A percentile compares a stretch with the other conserved stretches of the same genome.
Conservation (phyloP, 2,329 filamentous ascomycete genomes). For the Pseudogymnoascus sp. region DNA sequence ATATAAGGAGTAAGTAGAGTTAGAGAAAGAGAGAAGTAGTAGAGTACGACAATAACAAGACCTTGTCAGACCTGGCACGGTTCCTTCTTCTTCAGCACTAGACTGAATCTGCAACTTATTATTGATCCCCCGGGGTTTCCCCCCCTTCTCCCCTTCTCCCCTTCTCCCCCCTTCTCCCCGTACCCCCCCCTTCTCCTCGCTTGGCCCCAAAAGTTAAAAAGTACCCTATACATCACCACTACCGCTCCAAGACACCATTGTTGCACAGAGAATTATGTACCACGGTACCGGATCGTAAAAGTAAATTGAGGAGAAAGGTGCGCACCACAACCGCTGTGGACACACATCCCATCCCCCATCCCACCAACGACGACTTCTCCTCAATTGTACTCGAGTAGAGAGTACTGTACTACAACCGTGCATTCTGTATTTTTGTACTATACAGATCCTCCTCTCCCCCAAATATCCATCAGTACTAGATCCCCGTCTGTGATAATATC, state of each 20-base stretch:
- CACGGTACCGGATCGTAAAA: constrained; percentile 1
- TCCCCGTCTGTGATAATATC: neutral
- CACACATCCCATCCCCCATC: neutral
- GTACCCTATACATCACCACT: neutral
- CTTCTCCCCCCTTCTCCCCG: neutral
- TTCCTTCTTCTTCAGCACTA: constrained; percentile 3
- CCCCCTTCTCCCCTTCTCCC: neutral
- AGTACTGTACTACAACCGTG: neutral
- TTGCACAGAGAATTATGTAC: neutral
- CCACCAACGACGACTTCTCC: neutral
- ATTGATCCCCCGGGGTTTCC: neutral
- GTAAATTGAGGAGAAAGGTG: constrained; percentile 1
- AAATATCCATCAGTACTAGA: neutral
- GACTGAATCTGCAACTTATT: neutral
- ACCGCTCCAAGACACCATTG: neutral
- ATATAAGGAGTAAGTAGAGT: neutral
- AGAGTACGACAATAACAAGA: neutral
- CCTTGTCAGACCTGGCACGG: neutral
- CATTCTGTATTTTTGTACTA: constrained; percentile 2
- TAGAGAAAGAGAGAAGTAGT: neutral
- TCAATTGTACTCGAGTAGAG: neutral
- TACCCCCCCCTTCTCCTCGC: neutral
- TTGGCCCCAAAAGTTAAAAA: neutral
- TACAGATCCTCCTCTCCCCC: neutral
- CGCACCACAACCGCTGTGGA: neutral